phyloP scores from a whole-genome alignment of 1,284 basidiomycete species.

The Entoloma clypeatum region DNA sequence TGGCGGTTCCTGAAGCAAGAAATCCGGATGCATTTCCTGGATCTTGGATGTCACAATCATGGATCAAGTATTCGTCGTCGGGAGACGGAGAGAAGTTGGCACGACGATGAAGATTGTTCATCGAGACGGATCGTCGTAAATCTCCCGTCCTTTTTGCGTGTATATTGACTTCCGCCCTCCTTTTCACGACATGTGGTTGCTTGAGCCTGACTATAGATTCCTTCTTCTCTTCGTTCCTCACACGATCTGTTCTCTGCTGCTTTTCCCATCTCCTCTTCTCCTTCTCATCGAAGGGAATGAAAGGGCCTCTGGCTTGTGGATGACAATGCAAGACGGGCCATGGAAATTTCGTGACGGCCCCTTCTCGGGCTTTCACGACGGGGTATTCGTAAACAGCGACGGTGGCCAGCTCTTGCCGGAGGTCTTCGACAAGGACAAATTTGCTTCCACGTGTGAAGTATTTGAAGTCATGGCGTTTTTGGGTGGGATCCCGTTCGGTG shows the following conservation, averaged over 20 bases:
- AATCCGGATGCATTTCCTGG: slow-evolving; percentile 70
- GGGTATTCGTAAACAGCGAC: slow-evolving; percentile 67
- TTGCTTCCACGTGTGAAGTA: slow-evolving; percentile 82
- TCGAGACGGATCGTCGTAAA: slow-evolving; percentile 72
- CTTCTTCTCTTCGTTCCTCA: slow-evolving; percentile 45
- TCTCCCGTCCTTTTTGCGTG: slow-evolving; percentile 46
- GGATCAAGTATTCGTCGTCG: slow-evolving; percentile 34
- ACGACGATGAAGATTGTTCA: slow-evolving; percentile 69
- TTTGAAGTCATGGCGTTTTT: slow-evolving; percentile 82
- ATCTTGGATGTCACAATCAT: slow-evolving; percentile 47
- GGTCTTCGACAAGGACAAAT: slow-evolving; percentile 91
- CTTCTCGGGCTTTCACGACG: slow-evolving; percentile 46
- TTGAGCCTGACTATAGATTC: slow-evolving; percentile 37
- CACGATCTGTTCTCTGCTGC: slow-evolving; percentile 46
- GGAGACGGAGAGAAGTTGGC: slow-evolving; percentile 30
- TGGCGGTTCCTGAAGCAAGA: slow-evolving; percentile 46
- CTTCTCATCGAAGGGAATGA: slow-evolving; percentile 66
- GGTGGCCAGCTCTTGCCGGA: slow-evolving; percentile 73
- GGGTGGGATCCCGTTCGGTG: slow-evolving; percentile 87
- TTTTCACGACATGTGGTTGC: slow-evolving; percentile 37
- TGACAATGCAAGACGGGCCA: slow-evolving; percentile 77
- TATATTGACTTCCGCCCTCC: slow-evolving; percentile 41
- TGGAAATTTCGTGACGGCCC: slow-evolving; percentile 40
- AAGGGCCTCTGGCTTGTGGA: slow-evolving; percentile 65
- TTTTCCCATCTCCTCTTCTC: slow-evolving; percentile 66